A percentile compares a stretch with the other conserved stretches of the same genome.
Conservation (phyloP, 257 asterid genomes). For the Petrea volubilis region DNA sequence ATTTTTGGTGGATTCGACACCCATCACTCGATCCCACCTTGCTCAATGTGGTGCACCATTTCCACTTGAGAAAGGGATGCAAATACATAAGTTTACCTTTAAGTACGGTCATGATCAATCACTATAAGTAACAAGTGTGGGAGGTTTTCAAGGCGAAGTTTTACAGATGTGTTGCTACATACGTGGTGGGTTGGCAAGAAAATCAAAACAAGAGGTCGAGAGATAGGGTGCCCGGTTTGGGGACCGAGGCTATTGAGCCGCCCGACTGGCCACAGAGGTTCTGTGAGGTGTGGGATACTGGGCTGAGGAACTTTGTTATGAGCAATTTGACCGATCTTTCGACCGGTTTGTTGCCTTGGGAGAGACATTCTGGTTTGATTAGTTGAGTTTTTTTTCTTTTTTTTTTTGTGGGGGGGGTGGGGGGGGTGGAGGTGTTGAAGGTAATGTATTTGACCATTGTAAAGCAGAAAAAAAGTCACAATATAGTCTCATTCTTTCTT, state of each 20-base stretch:
- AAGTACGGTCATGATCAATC: slow-evolving; percentile 66
- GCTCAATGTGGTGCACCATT: slow-evolving; percentile 95
- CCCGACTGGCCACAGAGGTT: slow-evolving; percentile 80
- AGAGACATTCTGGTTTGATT: slow-evolving; percentile 29
- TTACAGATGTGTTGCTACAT: slow-evolving; percentile 87
- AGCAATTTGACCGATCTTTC: slow-evolving; percentile 61
- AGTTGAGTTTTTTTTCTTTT: background rate
- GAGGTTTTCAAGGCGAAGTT: slow-evolving; percentile 85
- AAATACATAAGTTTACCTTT: slow-evolving; percentile 67
- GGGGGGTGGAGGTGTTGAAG: background rate
- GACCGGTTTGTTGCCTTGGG: slow-evolving; percentile 85
- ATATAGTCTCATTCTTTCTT: slow-evolving; percentile 27
- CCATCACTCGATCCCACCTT: slow-evolving; percentile 72
- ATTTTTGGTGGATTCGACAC: no score
- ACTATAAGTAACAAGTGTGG: slow-evolving; percentile 97
- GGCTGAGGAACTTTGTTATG: slow-evolving; percentile 75
- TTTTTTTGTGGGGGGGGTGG: no score
- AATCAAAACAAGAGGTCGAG: slow-evolving; percentile 93
- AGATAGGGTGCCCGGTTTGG: slow-evolving; percentile 95
- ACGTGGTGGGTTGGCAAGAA: slow-evolving; percentile 87
- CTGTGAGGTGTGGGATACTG: slow-evolving; percentile 94
- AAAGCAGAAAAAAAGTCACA: slow-evolving; percentile 31
- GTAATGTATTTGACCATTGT: background rate
- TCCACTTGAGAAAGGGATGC: slow-evolving; percentile 62
- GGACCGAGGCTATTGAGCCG: slow-evolving; percentile 96